Evolutionary conservation across 768 basidiomycete genomes (phyloP), one percentile per base, ranked within the genome.

Genomic region (Mycena vulgaris): DNA sequence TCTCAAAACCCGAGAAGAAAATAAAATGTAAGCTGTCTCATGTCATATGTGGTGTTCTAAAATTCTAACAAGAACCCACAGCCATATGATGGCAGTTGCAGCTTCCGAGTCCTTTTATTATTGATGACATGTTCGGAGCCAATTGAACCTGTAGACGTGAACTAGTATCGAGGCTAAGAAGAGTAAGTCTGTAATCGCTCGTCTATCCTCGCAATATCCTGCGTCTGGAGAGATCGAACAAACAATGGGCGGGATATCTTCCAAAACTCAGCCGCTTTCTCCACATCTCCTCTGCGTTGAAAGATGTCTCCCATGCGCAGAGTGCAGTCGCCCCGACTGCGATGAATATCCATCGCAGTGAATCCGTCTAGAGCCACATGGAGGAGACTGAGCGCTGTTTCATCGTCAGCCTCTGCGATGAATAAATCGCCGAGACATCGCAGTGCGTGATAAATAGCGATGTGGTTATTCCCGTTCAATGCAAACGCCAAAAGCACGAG

Each of bases 371-470:
- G 39, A 11, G 63, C 63, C 1, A 55, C 27, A 3, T 39, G n/a
- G 28, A 64, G 51, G 5, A 64, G 27, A 25, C 27, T 53, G 7
- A 53, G 10, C 5, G 63, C 63, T 14, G 63, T 64, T 2, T 27
- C 63, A 16, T 52, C 37, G 28, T 64, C 63, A 3, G 16, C 39
- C 14, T 64, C 7, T 11, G 55, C 56, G 5, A 58, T 14, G 48
- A 69, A 69, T 45, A 69, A 19, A 53, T 69, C 61, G n/a, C 51
- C 68, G 6, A 69, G 35, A 45, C 52, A 59, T 23, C 48, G 62
- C 13, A 69, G 27, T 21, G 62, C 62, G 21, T 58, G 33, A 51
- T 56, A 27, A 16, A 63, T 49, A 17, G 68, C 60, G 1, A 69
- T 49, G 19, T 16, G 42, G 27, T 64, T 69, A 5, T 53, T 31